Conservation (phyloP, 192 early-diverging fungal species). For the Rhizophagus clarus region DNA sequence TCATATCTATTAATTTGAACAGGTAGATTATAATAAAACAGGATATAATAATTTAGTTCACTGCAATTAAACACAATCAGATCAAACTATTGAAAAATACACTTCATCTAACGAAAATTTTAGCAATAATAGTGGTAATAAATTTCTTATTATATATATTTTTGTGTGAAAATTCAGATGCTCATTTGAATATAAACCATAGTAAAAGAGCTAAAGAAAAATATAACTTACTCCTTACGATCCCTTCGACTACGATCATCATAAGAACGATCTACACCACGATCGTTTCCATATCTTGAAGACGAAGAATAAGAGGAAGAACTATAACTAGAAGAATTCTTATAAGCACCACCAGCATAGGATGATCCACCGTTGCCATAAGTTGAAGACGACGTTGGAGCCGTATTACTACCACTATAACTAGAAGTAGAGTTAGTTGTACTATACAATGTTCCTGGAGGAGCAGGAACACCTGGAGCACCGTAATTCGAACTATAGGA, state of each 20-base stretch:
- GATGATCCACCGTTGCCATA: constrained; percentile 36
- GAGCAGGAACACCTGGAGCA: constrained; percentile 31
- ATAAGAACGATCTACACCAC: constrained; percentile 64
- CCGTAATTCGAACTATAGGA: constrained; percentile 35
- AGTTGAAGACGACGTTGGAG: constrained; percentile 25
- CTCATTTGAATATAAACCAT: background rate
- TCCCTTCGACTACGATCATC: constrained; percentile 65
- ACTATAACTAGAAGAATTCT: constrained; percentile 36
- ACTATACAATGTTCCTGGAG: constrained; percentile 17
- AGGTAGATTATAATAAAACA: background rate
- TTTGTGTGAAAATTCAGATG: background rate
- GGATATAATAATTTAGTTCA: background rate
- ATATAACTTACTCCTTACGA: constrained; percentile 55
- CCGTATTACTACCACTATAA: background rate
- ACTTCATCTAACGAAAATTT: background rate
- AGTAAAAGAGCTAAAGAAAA: background rate
- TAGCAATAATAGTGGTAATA: background rate
- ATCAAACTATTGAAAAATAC: background rate
- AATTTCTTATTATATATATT: too few species aligned
- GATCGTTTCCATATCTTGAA: constrained; percentile 36
- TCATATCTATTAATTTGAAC: constrained; percentile 38
- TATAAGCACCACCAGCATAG: constrained; percentile 33
- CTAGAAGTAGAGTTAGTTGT: constrained; percentile 17
- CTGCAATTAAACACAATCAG: background rate
- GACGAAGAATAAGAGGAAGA: constrained; percentile 39